Base-by-base conservation (phyloP, 208 protist genomes). In the Trypanosoma congolense region DNA sequence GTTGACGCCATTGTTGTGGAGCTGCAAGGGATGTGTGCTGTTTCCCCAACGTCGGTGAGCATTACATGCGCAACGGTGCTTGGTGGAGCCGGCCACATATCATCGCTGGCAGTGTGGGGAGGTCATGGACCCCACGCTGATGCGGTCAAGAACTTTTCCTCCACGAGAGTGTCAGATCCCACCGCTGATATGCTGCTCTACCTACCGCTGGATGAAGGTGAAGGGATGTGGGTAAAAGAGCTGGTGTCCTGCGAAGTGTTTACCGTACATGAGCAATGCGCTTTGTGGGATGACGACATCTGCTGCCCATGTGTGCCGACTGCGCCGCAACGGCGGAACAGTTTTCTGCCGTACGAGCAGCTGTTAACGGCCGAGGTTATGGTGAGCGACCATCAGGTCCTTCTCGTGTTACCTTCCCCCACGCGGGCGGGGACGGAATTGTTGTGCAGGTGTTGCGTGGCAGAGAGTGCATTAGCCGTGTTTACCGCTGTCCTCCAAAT, bases 151-250 rank as follows among this genome's bases (percentile, higher is more conserved):
- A 56, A 25, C 19, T 77, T 75, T 61, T 26, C 62, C 12, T 38
- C 30, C 16, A 52, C 69, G 26, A 28, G 67, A 40, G 36, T 62
- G 3, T 31, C 65, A 29, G 70, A 79, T 26, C 35, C 52, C 28
- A 45, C 52, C 19, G 63, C 68, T 18, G 59, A 58, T n/a, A 56
- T 75, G 10, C 42, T 94, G 8, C 60, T 95, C 29, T 38, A 80
- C 47, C 52, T 91, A 4, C 88, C 88, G 2, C 64, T 95, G 46
- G 88, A 95, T 72, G 88, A 95, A 55, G 85, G 88, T 5, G 77
- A 73, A 35, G 88, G 88, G 0, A 46, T 76, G 30, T 93, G 82
- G 83, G 26, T 92, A 30, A 95, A 95, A 70, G 85, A 95, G 46
- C 65, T 77, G 31, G 77, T 70, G 9, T 29, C 80, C 0, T 44